Conservation (phyloP, 345 rosid genomes). For the Passiflora organensis region DNA sequence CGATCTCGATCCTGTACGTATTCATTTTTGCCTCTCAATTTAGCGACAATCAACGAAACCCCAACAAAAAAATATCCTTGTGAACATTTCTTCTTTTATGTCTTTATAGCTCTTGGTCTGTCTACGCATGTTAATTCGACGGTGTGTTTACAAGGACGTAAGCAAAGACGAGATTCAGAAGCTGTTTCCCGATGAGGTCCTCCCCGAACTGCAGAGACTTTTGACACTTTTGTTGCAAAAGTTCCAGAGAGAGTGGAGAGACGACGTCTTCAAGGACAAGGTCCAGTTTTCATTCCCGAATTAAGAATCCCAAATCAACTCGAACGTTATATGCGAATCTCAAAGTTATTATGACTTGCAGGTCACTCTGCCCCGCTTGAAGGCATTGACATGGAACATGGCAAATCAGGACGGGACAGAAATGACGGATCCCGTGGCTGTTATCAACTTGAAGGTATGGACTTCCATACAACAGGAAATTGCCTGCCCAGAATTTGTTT, state of each 20-base stretch:
- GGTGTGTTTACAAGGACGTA: slow-evolving; percentile 41
- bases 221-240: slow-evolving; percentile 54
- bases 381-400: slow-evolving; percentile 58
- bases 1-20: slow-evolving; percentile 58
- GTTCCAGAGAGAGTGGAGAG: slow-evolving; percentile 58
- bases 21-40: neutral
- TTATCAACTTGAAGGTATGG: slow-evolving; percentile 51
- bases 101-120: slow-evolving; percentile 51
- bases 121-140: slow-evolving; percentile 55
- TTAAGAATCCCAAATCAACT: neutral
- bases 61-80: too few species aligned
- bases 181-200: slow-evolving; percentile 53
- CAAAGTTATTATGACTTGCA: slow-evolving; percentile 14
- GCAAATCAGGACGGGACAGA: slow-evolving; percentile 27
- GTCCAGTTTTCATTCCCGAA: slow-evolving; percentile 14
- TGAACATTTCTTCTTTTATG: neutral
- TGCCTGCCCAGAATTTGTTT: neutral
- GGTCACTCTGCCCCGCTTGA: slow-evolving; percentile 44
- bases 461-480: too few species aligned
- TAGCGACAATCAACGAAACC: too few species aligned
- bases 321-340: neutral
- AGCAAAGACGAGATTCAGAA: slow-evolving; percentile 47
- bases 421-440: slow-evolving; percentile 35
- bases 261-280: slow-evolving; percentile 47
- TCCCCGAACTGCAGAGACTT: slow-evolving; percentile 52